A percentile compares a stretch with the other conserved stretches of the same genome.
phyloP scores from a whole-genome alignment of 371 early-diverging fungal species.

The Scutellospora calospora region DNA sequence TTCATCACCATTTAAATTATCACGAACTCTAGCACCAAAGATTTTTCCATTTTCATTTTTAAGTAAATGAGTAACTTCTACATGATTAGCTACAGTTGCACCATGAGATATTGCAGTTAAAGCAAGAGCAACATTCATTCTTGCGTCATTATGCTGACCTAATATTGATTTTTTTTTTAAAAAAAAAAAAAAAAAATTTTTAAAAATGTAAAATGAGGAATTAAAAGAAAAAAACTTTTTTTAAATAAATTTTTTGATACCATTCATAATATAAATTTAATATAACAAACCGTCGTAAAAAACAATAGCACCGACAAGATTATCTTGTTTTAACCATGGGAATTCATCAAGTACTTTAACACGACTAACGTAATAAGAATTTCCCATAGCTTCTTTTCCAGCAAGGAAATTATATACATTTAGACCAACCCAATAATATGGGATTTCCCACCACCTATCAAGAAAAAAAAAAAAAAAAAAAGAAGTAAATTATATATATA shows the following conservation, averaged over 20 bases:
- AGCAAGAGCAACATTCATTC: constrained; percentile 97
- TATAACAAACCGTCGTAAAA: constrained; percentile 91
- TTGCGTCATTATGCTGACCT: constrained; percentile 97
- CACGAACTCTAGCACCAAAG: constrained; percentile 86
- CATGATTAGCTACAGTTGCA: constrained; percentile 96
- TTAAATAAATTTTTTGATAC: background rate
- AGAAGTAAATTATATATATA: background rate
- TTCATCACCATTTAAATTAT: constrained; percentile 89
- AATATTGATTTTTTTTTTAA: too few species aligned
- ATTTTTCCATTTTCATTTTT: constrained; percentile 77
- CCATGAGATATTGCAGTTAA: constrained; percentile 96
- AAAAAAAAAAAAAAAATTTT: background rate
- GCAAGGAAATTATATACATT: constrained; percentile 97
- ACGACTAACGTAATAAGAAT: constrained; percentile 88
- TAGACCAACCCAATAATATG: constrained; percentile 97
- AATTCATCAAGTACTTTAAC: constrained; percentile 92
- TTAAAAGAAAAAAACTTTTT: background rate
- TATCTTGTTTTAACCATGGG: constrained; percentile 93
- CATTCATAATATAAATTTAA: background rate
- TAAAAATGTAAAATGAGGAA: background rate
- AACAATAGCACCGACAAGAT: constrained; percentile 93
- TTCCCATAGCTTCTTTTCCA: constrained; percentile 87
- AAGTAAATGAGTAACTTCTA: constrained; percentile 85
- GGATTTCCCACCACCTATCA: constrained; percentile 93
- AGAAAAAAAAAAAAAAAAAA: too few species aligned